A percentile compares a stretch with the other conserved stretches of the same genome.
These are phyloP conservation scores for Geranium incanum DNA, from an alignment of 441 rosid species.

Conservation along the genomic window DNA sequence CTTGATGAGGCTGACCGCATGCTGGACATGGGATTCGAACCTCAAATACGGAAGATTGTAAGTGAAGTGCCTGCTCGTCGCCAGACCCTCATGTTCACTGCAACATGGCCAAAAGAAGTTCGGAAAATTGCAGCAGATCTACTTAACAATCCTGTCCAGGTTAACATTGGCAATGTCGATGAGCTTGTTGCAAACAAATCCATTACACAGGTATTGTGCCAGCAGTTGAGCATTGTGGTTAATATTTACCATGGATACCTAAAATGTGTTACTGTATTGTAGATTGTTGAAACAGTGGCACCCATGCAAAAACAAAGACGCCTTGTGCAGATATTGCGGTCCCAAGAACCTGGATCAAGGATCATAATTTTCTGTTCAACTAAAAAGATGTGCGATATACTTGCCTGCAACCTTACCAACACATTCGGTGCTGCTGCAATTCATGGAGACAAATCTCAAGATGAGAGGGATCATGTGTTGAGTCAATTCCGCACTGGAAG, in stretches of 20 bases:
- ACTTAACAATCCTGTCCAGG: slow-evolving; percentile 1
- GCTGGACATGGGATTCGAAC: slow-evolving; percentile 46
- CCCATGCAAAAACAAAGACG: background rate
- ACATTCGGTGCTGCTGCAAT: slow-evolving; percentile 14
- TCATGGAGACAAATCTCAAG: slow-evolving; percentile 14
- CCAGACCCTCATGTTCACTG: slow-evolving; percentile 35
- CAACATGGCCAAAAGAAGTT: slow-evolving; percentile 33
- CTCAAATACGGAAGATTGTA: slow-evolving; percentile 38
- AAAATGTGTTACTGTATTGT: background rate
- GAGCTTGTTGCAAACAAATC: slow-evolving; percentile 4
- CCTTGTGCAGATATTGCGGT: slow-evolving; percentile 1
- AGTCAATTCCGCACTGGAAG: slow-evolving; percentile 9
- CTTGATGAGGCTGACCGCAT: slow-evolving; percentile 43
- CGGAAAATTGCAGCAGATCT: slow-evolving; percentile 15
- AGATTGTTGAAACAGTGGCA: slow-evolving; percentile 3
- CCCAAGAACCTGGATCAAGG: slow-evolving; percentile 9
- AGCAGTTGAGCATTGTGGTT: background rate
- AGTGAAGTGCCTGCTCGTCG: slow-evolving; percentile 40
- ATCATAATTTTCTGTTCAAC: slow-evolving; percentile 11
- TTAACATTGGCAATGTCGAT: slow-evolving; percentile 4
- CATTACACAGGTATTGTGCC: background rate
- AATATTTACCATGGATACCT: background rate
- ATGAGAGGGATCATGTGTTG: slow-evolving; percentile 13
- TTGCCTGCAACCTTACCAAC: slow-evolving; percentile 1
- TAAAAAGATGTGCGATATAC: slow-evolving; percentile 11